A percentile compares a stretch with the other conserved stretches of the same genome.
phyloP scores from a whole-genome alignment of 2,329 filamentous ascomycete species.

The Arthrobotrys entomopaga region DNA sequence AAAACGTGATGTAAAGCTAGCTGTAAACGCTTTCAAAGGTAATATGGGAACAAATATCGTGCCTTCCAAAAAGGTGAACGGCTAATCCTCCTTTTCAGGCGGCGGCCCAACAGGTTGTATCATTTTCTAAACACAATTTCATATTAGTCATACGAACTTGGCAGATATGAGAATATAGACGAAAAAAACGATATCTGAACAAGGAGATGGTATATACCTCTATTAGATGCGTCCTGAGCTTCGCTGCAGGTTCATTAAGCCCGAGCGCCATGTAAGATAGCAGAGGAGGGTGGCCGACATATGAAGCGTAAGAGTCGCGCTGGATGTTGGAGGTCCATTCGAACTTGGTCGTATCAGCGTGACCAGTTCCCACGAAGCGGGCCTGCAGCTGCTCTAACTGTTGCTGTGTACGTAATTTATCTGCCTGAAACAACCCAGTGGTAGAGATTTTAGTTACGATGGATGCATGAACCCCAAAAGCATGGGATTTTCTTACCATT shows the following conservation, averaged over 20 bases:
- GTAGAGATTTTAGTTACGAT: neutral
- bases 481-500: conserved; percentile 37
- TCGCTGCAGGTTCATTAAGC: conserved; percentile 83
- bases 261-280: conserved; percentile 90
- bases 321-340: conserved; percentile 97
- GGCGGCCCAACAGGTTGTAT: conserved; percentile 74
- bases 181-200: neutral
- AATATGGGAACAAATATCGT: too few species aligned
- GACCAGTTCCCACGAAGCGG: conserved; percentile 94
- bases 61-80: neutral
- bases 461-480: neutral
- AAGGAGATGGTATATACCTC: conserved; percentile 66
- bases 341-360: conserved; percentile 94
- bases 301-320: conserved; percentile 89
- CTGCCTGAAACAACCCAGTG: conserved; percentile 74
- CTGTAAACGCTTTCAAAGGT: too few species aligned
- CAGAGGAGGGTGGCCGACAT: conserved; percentile 87
- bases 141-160: conserved; percentile 19
- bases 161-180: too few species aligned
- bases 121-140: conserved; percentile 69
- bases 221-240: conserved; percentile 81
- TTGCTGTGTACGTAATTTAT: conserved; percentile 97
- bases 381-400: conserved; percentile 97
- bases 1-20: too few species aligned
- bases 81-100: conserved; percentile 68